Base-by-base conservation (phyloP, 495 filamentous ascomycete genomes). In the Terfezia claveryi region DNA sequence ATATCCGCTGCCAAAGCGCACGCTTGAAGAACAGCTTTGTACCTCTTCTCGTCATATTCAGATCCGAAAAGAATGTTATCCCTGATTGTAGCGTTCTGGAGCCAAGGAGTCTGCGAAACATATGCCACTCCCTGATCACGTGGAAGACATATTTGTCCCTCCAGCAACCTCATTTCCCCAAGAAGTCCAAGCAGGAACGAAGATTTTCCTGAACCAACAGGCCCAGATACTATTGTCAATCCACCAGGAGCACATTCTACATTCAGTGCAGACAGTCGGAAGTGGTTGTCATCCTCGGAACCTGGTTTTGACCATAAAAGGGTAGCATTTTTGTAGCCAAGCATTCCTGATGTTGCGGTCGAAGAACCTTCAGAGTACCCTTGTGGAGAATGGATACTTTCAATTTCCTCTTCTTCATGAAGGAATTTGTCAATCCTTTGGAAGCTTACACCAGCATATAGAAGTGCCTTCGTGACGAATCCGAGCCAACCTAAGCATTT, bases 1-100 rank as follows among this genome's bases (percentile, higher is more conserved):
- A 87, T 69, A 67, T 87, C 82, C 10, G 75, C 72, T 32, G 73
- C 69, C 10, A 87, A 66, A 8, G 77, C 79, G 61, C 80, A 83
- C 16, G 78, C 79, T 49, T 76, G 69, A 0, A 85, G 55, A 1
- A 79, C 77, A 52, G 72, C 70, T 46, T 75, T 54, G 55, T 79
- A 79, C 10, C 74, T 66, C n/a, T 57, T 56, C 38, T 61, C 52
- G 50, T 71, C 63, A 37, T 72, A 71, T 12, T 73, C 71, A 3
- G 72, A 64, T 3, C 76, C 76, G 57, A 79, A 77, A 20, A 78
- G 56, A 50, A 80, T 74, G 58, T 81, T 81, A 41, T 78, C 71
- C 56, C 66, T 70, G 54, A 80, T 66, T 0, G 73, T 73, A 1
- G 65, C 68, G 37, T 70, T 73, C 58, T 77, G 72, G 32, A 81